phyloP scores from a whole-genome alignment of 176 grass and related monocot species.

The Juncus effusus region DNA sequence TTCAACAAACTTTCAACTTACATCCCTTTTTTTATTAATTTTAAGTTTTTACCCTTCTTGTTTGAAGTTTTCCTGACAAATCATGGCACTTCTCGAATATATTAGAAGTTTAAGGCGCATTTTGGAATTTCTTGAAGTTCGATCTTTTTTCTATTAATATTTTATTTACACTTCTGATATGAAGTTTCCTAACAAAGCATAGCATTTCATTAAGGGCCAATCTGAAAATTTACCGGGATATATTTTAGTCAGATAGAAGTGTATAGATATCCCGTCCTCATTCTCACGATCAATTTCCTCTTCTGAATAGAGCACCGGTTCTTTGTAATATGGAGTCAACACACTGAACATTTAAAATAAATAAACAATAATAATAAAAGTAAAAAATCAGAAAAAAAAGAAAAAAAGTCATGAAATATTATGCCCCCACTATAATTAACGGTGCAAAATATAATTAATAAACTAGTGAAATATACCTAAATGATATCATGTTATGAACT shows the following conservation, averaged over 20 bases:
- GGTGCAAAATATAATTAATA: too few species aligned
- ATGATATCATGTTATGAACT: constrained; percentile 81
- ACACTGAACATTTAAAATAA: constrained; percentile 52
- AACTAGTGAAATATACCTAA: constrained; percentile 42
- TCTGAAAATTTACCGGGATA: constrained; percentile 55
- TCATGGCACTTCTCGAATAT: not conserved
- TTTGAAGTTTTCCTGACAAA: too few species aligned
- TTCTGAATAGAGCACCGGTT: constrained; percentile 70
- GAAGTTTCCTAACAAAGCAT: too few species aligned
- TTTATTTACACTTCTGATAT: too few species aligned
- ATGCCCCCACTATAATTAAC: too few species aligned
- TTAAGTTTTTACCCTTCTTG: not conserved
- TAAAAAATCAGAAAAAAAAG: not conserved
- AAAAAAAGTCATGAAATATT: not conserved
- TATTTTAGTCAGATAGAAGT: constrained; percentile 88
- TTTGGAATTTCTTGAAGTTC: too few species aligned
- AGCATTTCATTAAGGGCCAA: too few species aligned
- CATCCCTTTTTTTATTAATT: not conserved
- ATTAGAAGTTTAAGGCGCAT: not conserved
- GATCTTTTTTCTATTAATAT: too few species aligned
- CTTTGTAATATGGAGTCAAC: constrained; percentile 92
- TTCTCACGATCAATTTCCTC: constrained; percentile 58
- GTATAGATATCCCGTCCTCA: constrained; percentile 91
- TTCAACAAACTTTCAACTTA: constrained; percentile 21
- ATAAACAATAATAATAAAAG: constrained; percentile 1